Evolutionary conservation across 139 green algal species (phyloP).

Genomic region (Chlorella sp.): DNA sequence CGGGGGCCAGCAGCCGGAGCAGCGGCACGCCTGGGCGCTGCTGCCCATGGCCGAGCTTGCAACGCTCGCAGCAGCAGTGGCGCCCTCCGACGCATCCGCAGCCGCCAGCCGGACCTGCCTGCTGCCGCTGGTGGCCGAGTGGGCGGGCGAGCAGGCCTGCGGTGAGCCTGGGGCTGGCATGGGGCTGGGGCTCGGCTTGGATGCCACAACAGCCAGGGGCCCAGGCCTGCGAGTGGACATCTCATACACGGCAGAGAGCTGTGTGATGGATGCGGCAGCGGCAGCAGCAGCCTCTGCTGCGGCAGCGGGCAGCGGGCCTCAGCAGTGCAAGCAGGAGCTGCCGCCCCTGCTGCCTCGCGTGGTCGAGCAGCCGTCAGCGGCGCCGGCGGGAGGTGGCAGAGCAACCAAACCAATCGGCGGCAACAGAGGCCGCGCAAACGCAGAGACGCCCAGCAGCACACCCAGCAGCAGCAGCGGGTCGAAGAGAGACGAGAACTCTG

Average conservation of each 20-base stretch:
- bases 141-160: too few species aligned
- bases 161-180: not conserved
- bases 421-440: too few species aligned
- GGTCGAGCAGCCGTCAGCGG: not conserved
- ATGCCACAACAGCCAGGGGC: not conserved
- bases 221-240: not conserved
- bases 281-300: not conserved
- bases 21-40: conserved; percentile 1
- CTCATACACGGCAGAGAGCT: not conserved
- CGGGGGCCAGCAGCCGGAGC: too few species aligned
- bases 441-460: too few species aligned
- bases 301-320: too few species aligned
- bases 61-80: not conserved
- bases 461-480: too few species aligned
- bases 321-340: not conserved
- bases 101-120: not conserved
- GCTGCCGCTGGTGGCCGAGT: not conserved
- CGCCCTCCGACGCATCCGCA: not conserved
- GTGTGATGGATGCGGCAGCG: not conserved
- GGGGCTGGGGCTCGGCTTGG: not conserved
- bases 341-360: not conserved
- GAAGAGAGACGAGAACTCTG: too few species aligned
- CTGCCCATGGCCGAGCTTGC: conserved; percentile 2
- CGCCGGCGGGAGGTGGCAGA: too few species aligned
- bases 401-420: too few species aligned